A percentile compares a stretch with the other conserved stretches of the same genome.
Conservation (phyloP, 306 rosid genomes). For the Dryas alaskensis region DNA sequence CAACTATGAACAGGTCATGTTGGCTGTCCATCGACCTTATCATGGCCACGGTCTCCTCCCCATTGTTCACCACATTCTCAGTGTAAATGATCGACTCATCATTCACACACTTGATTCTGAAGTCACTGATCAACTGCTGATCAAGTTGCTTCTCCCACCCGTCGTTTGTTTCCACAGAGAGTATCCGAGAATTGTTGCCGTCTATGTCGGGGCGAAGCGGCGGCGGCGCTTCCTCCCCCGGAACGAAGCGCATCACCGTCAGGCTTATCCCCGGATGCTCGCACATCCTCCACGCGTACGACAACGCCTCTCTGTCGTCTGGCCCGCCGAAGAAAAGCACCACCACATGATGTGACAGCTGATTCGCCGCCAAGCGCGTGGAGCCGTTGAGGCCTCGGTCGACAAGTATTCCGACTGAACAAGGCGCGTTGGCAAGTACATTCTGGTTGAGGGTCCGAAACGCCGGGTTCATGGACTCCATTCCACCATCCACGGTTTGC, state of each 20-base stretch:
- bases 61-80: slow-evolving; percentile 68
- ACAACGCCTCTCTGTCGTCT: slow-evolving; percentile 84
- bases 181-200: slow-evolving; percentile 6
- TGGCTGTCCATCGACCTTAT: slow-evolving; percentile 59
- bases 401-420: slow-evolving; percentile 82
- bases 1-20: slow-evolving; percentile 78
- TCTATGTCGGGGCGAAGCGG: background rate
- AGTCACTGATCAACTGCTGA: slow-evolving; percentile 49
- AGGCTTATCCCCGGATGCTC: slow-evolving; percentile 62
- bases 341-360: slow-evolving; percentile 50
- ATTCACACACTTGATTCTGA: slow-evolving; percentile 18
- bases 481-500: slow-evolving; percentile 92
- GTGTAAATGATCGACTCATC: slow-evolving; percentile 43
- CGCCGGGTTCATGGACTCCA: slow-evolving; percentile 80
- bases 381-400: slow-evolving; percentile 75
- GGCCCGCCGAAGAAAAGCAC: slow-evolving; percentile 84
- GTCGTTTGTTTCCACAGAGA: slow-evolving; percentile 42
- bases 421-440: slow-evolving; percentile 65
- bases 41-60: slow-evolving; percentile 78
- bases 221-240: slow-evolving; percentile 29
- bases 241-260: slow-evolving; percentile 53
- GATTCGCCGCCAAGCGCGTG: slow-evolving; percentile 45
- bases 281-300: slow-evolving; percentile 80
- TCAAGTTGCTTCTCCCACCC: slow-evolving; percentile 56
- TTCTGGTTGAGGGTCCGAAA: slow-evolving; percentile 67